Evolutionary conservation across 140 eudicot species (phyloP).

Genomic region (Senecio squalidus): DNA sequence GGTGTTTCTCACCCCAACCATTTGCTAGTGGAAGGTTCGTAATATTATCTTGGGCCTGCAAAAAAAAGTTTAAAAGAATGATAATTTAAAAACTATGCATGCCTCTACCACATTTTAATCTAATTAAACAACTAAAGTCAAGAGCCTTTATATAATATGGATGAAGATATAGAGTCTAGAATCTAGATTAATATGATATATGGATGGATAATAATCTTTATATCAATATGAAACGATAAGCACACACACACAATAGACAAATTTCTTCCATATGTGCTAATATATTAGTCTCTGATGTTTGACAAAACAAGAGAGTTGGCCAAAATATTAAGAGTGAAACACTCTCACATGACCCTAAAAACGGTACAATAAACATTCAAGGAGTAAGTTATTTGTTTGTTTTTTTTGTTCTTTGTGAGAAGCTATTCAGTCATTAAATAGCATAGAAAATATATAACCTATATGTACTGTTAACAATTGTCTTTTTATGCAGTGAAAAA

Average conservation of each 20-base stretch:
- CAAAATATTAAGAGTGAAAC: too few species aligned
- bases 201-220: not conserved
- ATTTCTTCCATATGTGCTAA: not conserved
- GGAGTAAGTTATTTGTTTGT: too few species aligned
- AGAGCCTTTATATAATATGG: constrained; percentile 4
- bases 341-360: too few species aligned
- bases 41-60: constrained; percentile 94
- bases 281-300: too few species aligned
- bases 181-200: not conserved
- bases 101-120: not conserved
- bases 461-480: not conserved
- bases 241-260: not conserved
- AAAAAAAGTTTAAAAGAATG: not conserved
- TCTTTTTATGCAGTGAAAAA: not conserved
- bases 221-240: not conserved
- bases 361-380: too few species aligned
- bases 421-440: too few species aligned
- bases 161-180: not conserved
- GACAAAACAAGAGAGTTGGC: too few species aligned
- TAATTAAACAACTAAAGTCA: not conserved
- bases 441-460: too few species aligned
- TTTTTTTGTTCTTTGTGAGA: too few species aligned
- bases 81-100: not conserved
- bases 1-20: constrained; percentile 99
- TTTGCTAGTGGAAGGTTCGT: constrained; percentile 78